These are phyloP conservation scores for Phytopythium mirpurense DNA, from an alignment of 352 stramenopile genomes.

Conservation along the genomic window DNA sequence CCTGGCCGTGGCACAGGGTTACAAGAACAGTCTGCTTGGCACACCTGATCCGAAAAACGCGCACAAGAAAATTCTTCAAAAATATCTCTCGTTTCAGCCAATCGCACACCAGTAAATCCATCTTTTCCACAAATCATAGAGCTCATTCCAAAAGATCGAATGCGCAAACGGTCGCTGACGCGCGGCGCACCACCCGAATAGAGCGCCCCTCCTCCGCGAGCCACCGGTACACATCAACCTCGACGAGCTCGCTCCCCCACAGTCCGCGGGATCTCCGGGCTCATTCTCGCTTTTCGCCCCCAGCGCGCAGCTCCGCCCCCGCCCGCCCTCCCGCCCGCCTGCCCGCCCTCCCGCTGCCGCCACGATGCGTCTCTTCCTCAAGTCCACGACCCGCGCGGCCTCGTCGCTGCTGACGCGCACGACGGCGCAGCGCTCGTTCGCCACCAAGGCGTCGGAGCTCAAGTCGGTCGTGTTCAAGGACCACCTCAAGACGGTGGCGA, in stretches of 20 bases:
- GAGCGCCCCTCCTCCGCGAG: background rate
- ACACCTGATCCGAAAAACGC: too few relatives aligned
- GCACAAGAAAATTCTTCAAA: constrained; percentile 2
- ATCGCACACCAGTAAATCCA: background rate
- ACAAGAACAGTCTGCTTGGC: too few relatives aligned
- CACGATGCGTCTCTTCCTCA: constrained; percentile 63
- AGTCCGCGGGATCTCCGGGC: too few relatives aligned
- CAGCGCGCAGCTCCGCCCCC: constrained; percentile 7
- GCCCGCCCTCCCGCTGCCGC: background rate
- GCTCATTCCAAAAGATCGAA: background rate
- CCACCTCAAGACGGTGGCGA: constrained; percentile 69
- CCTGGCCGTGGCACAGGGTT: too few relatives aligned
- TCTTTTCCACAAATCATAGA: background rate
- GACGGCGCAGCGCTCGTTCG: constrained; percentile 37
- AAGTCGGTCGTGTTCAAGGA: constrained; percentile 64
- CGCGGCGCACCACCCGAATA: constrained; percentile 2
- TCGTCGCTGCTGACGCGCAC: constrained; percentile 30
- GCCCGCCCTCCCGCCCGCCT: background rate
- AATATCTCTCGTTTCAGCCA: constrained; percentile 1
- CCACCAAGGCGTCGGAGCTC: constrained; percentile 56
- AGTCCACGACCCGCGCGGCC: constrained; percentile 35
- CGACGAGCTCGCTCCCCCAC: background rate
- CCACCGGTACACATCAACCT: constrained; percentile 4
- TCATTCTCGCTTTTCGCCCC: constrained; percentile 27
- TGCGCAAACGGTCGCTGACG: constrained; percentile 2